Evolutionary conservation across 108 stramenopile species (phyloP).

Genomic region (Cyclotella cryptica): DNA sequence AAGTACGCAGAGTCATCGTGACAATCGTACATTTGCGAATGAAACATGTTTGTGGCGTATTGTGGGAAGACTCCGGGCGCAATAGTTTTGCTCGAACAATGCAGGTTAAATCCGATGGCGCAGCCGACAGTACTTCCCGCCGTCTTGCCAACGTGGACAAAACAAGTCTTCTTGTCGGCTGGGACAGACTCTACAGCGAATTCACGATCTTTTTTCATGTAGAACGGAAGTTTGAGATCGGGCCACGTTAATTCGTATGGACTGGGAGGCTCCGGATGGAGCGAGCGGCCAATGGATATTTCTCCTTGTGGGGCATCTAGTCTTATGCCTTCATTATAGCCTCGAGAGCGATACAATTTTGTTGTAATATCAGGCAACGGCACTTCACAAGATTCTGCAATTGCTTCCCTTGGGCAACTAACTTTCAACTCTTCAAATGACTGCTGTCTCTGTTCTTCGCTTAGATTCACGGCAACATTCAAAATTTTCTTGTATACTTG

Average conservation of each 20-base stretch:
- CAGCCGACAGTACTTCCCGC: slow-evolving; percentile 43
- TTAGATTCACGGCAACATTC: slow-evolving; percentile 11
- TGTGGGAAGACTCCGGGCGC: slow-evolving; percentile 19
- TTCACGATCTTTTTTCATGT: slow-evolving; percentile 33
- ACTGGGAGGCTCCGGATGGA: background rate
- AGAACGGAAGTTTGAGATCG: slow-evolving; percentile 16
- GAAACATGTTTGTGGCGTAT: slow-evolving; percentile 31
- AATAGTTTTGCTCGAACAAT: slow-evolving; percentile 11
- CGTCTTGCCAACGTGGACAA: slow-evolving; percentile 32
- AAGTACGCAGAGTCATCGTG: slow-evolving; percentile 36
- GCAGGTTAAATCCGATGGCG: slow-evolving; percentile 24
- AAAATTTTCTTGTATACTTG: slow-evolving; percentile 30
- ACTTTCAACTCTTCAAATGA: slow-evolving; percentile 29
- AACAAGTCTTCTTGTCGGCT: slow-evolving; percentile 9
- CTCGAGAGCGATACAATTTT: slow-evolving; percentile 8
- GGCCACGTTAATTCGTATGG: slow-evolving; percentile 32
- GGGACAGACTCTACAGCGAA: slow-evolving; percentile 19
- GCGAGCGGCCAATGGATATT: slow-evolving; percentile 4
- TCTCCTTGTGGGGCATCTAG: background rate
- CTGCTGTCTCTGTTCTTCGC: background rate
- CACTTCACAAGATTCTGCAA: slow-evolving; percentile 1
- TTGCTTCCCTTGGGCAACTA: slow-evolving; percentile 20
- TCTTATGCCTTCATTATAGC: slow-evolving; percentile 3
- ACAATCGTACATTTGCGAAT: slow-evolving; percentile 36
- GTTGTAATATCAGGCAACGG: slow-evolving; percentile 14